These are phyloP conservation scores for Colletotrichum orchidophilum DNA, from an alignment of 2,329 filamentous ascomycete species.

Conservation along the genomic window DNA sequence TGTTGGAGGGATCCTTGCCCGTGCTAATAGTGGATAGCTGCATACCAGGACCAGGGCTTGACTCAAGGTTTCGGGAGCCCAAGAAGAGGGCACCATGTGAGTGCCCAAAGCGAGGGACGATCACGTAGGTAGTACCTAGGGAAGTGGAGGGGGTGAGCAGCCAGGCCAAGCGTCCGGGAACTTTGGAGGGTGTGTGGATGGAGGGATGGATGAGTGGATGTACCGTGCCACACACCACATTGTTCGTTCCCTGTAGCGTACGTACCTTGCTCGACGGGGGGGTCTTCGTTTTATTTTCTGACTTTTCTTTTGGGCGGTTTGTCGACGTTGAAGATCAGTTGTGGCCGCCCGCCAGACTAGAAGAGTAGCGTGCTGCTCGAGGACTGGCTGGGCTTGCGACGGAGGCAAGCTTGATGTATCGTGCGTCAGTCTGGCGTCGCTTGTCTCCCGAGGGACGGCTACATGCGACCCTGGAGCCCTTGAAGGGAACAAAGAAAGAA, in stretches of 20 bases:
- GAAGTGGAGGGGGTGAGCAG: constrained; percentile 14
- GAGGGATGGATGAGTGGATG: not conserved
- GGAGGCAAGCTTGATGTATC: constrained; percentile 29
- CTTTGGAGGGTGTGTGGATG: constrained; percentile 14
- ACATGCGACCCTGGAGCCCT: not conserved
- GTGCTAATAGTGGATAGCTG: constrained; percentile 33
- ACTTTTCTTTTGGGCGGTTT: constrained; percentile 11
- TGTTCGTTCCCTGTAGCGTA: constrained; percentile 6
- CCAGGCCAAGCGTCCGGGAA: constrained; percentile 29
- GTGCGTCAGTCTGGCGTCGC: constrained; percentile 27
- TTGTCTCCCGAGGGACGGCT: constrained; percentile 25
- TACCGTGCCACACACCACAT: constrained; percentile 12
- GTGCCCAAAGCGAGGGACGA: constrained; percentile 34
- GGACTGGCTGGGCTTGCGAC: constrained; percentile 16
- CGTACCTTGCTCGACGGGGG: constrained; percentile 13
- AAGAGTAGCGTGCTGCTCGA: constrained; percentile 17
- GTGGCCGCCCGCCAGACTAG: constrained; percentile 19
- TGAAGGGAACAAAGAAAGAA: constrained; percentile 22
- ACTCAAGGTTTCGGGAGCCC: constrained; percentile 35
- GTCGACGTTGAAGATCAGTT: constrained; percentile 31
- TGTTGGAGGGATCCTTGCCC: constrained; percentile 32
- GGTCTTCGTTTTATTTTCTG: constrained; percentile 1
- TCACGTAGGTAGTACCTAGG: constrained; percentile 31
- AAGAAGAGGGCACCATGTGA: constrained; percentile 30
- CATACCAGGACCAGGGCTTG: constrained; percentile 35